phyloP scores from a whole-genome alignment of 176 grass and related monocot species.

The Phoenix roebelenii region DNA sequence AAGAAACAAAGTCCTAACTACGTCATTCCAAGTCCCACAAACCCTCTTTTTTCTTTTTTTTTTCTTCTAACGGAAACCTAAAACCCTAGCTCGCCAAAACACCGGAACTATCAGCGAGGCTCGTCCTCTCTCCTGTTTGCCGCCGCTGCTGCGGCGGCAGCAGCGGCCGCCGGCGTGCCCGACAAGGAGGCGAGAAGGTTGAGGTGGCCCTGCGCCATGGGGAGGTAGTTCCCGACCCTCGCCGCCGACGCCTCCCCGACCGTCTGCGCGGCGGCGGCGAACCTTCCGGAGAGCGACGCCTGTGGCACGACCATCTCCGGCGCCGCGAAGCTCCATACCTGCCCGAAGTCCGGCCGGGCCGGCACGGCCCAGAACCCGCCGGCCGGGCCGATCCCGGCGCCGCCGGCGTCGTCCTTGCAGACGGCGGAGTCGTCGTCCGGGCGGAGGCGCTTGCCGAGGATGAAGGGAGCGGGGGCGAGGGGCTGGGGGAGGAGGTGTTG shows the following conservation, averaged over 20 bases:
- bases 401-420: constrained; percentile 3
- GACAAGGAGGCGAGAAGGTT: constrained; percentile 16
- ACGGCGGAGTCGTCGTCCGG: constrained; percentile 1
- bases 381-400: background rate
- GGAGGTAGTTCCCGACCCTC: constrained; percentile 13
- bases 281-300: constrained; percentile 4
- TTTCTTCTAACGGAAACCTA: no score
- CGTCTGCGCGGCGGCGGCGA: constrained; percentile 2
- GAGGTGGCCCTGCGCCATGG: constrained; percentile 13
- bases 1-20: no score
- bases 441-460: constrained; percentile 15
- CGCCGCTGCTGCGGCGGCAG: background rate
- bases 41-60: no score
- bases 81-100: background rate
- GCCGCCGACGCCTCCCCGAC: constrained; percentile 12
- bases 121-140: constrained; percentile 1
- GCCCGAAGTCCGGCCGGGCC: constrained; percentile 7
- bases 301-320: constrained; percentile 8
- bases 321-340: constrained; percentile 13
- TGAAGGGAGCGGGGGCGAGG: constrained; percentile 10
- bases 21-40: no score
- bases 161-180: background rate
- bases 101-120: background rate
- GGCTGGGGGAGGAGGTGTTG: constrained; percentile 8
- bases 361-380: constrained; percentile 16